Percentiles rank a stretch among this genome's conserved stretches.
Evolutionary conservation across 2,329 filamentous ascomycete species (phyloP).

Genomic region (Tolypocladium amazonense): DNA sequence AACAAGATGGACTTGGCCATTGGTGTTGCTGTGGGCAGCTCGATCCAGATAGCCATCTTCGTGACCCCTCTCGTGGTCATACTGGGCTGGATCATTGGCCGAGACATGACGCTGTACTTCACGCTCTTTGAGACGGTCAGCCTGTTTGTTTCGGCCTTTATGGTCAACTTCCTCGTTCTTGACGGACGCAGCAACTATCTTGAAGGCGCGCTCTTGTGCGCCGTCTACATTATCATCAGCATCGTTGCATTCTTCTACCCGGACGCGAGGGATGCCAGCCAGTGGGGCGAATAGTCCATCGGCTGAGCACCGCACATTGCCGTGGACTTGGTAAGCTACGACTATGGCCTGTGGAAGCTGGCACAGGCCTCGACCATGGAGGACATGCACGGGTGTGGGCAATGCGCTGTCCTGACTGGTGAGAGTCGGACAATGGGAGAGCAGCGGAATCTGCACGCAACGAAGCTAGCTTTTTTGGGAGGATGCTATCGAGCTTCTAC

Average conservation of each 20-base stretch:
- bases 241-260: slow-evolving; percentile 60
- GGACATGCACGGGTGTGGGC: background rate
- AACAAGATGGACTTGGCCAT: slow-evolving; percentile 71
- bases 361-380: background rate
- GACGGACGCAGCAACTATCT: slow-evolving; percentile 82
- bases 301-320: background rate
- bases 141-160: slow-evolving; percentile 73
- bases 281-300: slow-evolving; percentile 14
- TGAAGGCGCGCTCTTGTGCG: slow-evolving; percentile 61
- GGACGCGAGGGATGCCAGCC: slow-evolving; percentile 34
- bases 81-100: slow-evolving; percentile 57
- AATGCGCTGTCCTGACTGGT: background rate
- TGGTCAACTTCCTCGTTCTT: slow-evolving; percentile 79
- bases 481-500: background rate
- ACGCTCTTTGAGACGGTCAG: slow-evolving; percentile 83
- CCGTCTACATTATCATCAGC: slow-evolving; percentile 58
- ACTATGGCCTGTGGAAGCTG: background rate
- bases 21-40: slow-evolving; percentile 59
- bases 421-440: background rate
- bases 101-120: slow-evolving; percentile 73
- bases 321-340: background rate
- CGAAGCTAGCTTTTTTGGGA: background rate
- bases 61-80: slow-evolving; percentile 61
- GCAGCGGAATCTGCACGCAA: background rate
- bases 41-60: slow-evolving; percentile 63